A percentile compares a stretch with the other conserved stretches of the same genome.
Evolutionary conservation across 768 basidiomycete species (phyloP).

Genomic region (Tulasnella sp.): DNA sequence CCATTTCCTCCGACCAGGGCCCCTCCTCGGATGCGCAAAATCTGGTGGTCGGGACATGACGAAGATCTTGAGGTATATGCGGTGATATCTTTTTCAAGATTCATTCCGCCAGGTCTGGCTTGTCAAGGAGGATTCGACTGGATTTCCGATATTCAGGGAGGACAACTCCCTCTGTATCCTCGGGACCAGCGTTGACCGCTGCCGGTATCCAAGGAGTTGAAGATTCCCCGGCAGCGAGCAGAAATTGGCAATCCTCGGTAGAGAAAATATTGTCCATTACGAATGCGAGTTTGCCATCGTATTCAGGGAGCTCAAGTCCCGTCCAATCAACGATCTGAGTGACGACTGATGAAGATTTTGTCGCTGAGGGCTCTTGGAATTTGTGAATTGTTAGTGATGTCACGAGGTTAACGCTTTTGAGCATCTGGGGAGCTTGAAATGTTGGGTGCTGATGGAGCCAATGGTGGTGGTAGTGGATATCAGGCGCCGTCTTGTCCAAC

Average conservation of each 20-base stretch:
- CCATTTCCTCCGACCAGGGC: neutral
- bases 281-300: slow-evolving; percentile 3
- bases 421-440: neutral
- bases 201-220: slow-evolving; percentile 3
- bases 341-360: neutral
- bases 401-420: neutral
- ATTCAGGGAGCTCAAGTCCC: slow-evolving; percentile 10
- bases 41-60: neutral
- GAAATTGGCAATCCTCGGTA: slow-evolving; percentile 4
- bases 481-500: neutral
- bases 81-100: slow-evolving; percentile 12
- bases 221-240: slow-evolving; percentile 5
- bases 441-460: neutral
- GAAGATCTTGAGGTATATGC: neutral
- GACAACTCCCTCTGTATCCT: neutral
- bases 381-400: neutral
- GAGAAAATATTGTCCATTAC: slow-evolving; percentile 15
- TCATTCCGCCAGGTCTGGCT: slow-evolving; percentile 8
- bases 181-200: neutral
- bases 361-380: neutral
- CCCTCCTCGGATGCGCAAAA: neutral
- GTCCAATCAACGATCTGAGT: slow-evolving; percentile 5
- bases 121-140: slow-evolving; percentile 8
- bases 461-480: neutral
- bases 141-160: slow-evolving; percentile 14